Percentiles rank a stretch among this genome's conserved stretches.
phyloP scores from a whole-genome alignment of 2,329 filamentous ascomycete species.

The Aspergillus novofumigatus region DNA sequence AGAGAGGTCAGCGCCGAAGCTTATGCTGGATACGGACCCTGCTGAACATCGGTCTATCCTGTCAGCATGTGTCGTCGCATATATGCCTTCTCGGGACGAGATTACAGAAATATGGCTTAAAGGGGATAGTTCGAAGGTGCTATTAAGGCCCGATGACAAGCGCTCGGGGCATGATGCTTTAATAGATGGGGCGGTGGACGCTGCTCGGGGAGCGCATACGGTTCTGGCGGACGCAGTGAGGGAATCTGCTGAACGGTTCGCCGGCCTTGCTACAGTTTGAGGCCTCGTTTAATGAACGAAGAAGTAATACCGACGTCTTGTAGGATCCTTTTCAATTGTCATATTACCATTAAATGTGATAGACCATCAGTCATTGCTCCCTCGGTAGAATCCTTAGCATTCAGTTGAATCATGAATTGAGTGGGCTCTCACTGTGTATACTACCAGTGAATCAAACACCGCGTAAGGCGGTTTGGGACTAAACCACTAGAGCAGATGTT shows the following conservation, averaged over 20 bases:
- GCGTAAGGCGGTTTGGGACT: background rate
- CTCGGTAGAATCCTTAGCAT: background rate
- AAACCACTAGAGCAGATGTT: background rate
- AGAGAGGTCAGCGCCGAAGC: conserved; percentile 22
- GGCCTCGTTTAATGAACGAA: conserved; percentile 21
- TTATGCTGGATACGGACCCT: conserved; percentile 74
- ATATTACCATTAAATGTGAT: conserved; percentile 19
- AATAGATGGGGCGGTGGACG: conserved; percentile 61
- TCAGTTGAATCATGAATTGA: background rate
- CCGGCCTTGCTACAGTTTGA: conserved; percentile 17
- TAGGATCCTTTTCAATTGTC: conserved; percentile 5
- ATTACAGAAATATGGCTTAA: conserved; percentile 94
- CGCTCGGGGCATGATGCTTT: conserved; percentile 47
- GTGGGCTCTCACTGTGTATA: background rate
- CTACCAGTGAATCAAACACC: background rate
- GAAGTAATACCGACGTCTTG: conserved; percentile 16
- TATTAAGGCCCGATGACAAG: conserved; percentile 30
- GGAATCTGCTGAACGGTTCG: conserved; percentile 49
- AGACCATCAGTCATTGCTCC: background rate
- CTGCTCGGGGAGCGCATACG: conserved; percentile 55
- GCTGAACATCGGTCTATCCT: conserved; percentile 72
- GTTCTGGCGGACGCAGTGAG: conserved; percentile 60
- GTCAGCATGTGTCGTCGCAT: conserved; percentile 85
- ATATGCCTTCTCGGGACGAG: conserved; percentile 81
- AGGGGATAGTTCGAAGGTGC: conserved; percentile 53